Conservation (phyloP, 176 grass and related monocot genomes). For the Puya raimondii region DNA sequence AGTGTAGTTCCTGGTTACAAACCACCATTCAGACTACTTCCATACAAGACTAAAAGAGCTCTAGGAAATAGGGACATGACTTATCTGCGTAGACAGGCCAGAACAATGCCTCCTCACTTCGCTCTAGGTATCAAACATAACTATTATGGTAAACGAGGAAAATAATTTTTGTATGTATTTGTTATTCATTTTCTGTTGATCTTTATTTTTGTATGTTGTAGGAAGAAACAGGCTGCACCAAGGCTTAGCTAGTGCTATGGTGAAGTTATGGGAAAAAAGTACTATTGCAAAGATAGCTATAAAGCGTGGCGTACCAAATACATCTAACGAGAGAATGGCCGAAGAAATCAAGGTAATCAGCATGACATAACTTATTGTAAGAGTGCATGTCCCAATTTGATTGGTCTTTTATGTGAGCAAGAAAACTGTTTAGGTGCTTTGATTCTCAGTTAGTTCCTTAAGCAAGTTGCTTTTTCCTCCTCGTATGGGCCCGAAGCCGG, state of each 20-base stretch:
- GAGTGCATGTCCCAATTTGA: not conserved
- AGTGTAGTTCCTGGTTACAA: constrained; percentile 59
- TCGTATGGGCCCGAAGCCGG: too few relatives aligned
- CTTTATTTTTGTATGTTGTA: constrained; percentile 16
- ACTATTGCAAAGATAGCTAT: constrained; percentile 86
- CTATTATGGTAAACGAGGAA: not conserved
- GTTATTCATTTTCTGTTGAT: not conserved
- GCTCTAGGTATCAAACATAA: constrained; percentile 51
- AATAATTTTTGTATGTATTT: not conserved
- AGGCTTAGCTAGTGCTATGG: constrained; percentile 80
- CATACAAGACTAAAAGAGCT: constrained; percentile 49
- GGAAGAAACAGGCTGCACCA: constrained; percentile 94
- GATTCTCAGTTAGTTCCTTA: too few relatives aligned
- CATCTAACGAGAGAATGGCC: constrained; percentile 74
- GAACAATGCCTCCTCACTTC: constrained; percentile 85
- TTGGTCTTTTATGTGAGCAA: not conserved
- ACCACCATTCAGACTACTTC: constrained; percentile 68
- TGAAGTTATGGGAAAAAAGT: constrained; percentile 99
- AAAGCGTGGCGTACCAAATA: constrained; percentile 79
- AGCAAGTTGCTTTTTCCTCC: too few relatives aligned
- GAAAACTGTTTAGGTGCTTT: not conserved
- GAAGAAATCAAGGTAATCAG: constrained; percentile 82
- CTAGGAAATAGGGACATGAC: constrained; percentile 74
- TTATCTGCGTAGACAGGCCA: constrained; percentile 59
- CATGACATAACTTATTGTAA: not conserved